A percentile compares a stretch with the other conserved stretches of the same genome.
Evolutionary conservation across 2,329 filamentous ascomycete species (phyloP).

Genomic region (Pestalotiopsis sp.): DNA sequence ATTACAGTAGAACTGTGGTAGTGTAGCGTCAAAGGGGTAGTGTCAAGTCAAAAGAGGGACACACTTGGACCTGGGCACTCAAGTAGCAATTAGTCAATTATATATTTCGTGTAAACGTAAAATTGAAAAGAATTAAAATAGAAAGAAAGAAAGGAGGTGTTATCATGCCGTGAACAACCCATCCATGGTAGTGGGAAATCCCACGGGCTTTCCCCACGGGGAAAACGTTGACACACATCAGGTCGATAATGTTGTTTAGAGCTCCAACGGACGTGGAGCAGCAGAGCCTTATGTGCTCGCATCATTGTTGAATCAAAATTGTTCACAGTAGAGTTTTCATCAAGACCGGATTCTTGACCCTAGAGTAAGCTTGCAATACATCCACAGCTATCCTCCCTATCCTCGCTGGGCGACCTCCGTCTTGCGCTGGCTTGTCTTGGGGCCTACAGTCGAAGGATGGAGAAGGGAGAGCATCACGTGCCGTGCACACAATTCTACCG

Average conservation of each 20-base stretch:
- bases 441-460: not conserved
- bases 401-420: not conserved
- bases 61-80: too few species aligned
- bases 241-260: not conserved
- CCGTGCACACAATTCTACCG: not conserved
- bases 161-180: too few species aligned
- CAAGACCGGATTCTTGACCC: not conserved
- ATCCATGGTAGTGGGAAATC: too few species aligned
- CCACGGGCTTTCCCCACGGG: too few species aligned
- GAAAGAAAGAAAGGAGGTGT: too few species aligned
- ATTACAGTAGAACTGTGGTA: not conserved
- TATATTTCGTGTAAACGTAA: too few species aligned
- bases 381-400: not conserved
- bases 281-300: not conserved
- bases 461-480: not conserved
- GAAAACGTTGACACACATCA: too few species aligned
- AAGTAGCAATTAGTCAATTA: too few species aligned
- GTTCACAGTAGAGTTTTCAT: not conserved
- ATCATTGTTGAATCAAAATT: not conserved
- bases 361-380: not conserved
- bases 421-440: not conserved
- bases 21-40: too few species aligned
- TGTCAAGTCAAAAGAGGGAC: too few species aligned
- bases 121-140: too few species aligned
- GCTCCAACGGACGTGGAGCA: not conserved